These are phyloP conservation scores for Cynara cardunculus DNA, from an alignment of 129 eudicot species.

Conservation along the genomic window DNA sequence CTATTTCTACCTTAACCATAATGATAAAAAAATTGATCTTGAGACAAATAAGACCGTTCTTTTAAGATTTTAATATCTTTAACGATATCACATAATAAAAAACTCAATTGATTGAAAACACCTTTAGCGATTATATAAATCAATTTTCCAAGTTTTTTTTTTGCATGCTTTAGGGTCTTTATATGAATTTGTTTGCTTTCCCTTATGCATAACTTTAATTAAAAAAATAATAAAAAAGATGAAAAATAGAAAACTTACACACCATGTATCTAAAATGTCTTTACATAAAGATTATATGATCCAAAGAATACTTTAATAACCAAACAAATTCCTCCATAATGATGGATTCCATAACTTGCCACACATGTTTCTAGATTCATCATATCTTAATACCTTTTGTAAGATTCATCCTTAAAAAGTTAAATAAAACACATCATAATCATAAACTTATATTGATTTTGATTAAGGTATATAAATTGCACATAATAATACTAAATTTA, in stretches of 20 bases:
- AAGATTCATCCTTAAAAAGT: background rate
- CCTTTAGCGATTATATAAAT: background rate
- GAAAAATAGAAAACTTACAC: background rate
- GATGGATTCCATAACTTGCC: background rate
- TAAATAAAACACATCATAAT: background rate
- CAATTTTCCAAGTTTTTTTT: background rate
- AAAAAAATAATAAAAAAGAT: background rate
- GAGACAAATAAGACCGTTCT: background rate
- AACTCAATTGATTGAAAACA: background rate
- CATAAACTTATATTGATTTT: background rate
- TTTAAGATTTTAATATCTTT: background rate
- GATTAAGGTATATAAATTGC: background rate
- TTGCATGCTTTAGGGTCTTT: background rate
- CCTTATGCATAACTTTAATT: background rate
- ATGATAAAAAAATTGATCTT: too few relatives aligned
- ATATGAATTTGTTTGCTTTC: background rate
- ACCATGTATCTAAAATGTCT: background rate
- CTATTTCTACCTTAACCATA: too few relatives aligned
- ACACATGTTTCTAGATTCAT: background rate
- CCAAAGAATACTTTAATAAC: background rate
- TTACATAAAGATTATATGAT: background rate
- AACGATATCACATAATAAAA: background rate
- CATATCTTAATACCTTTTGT: background rate
- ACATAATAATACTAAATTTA: background rate
- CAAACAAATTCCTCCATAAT: constrained; percentile 23